phyloP scores from a whole-genome alignment of 148 eudicot genomes.

The Fagopyrum tataricum region DNA sequence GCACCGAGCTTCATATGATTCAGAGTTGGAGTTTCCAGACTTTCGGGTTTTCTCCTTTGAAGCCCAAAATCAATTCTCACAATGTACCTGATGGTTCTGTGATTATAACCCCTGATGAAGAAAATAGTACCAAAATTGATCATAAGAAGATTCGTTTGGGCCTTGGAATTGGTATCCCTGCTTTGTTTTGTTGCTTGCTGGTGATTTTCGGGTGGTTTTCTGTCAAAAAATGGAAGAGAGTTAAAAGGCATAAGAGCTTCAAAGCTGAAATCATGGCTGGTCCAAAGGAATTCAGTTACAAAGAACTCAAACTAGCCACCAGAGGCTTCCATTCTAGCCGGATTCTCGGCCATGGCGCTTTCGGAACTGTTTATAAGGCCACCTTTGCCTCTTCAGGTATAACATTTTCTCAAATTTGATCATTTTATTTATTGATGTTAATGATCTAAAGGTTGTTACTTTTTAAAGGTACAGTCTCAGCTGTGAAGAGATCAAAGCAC shows the following conservation, averaged over 20 bases:
- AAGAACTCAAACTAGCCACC: constrained; percentile 55
- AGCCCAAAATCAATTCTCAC: constrained; percentile 23
- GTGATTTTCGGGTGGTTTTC: neutral
- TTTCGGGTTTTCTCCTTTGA: constrained; percentile 47
- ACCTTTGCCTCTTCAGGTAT: too few relatives aligned
- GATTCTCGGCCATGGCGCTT: too few relatives aligned
- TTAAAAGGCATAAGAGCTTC: too few relatives aligned
- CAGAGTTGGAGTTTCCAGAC: constrained; percentile 54
- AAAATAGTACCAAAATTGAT: constrained; percentile 44
- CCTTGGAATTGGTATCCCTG: too few relatives aligned
- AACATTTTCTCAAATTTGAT: neutral
- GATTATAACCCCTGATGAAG: too few relatives aligned
- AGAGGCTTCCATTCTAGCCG: too few relatives aligned
- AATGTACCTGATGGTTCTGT: too few relatives aligned
- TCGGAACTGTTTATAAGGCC: too few relatives aligned
- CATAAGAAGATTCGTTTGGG: too few relatives aligned
- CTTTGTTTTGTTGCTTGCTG: too few relatives aligned
- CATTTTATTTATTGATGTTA: neutral
- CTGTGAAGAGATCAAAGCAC: constrained; percentile 80
- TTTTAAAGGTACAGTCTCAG: constrained; percentile 32
- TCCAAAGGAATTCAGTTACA: constrained; percentile 58
- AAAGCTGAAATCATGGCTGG: too few relatives aligned
- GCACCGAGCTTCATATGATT: constrained; percentile 65
- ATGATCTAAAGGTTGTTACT: neutral
- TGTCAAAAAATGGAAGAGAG: constrained; percentile 11